Percentiles rank a stretch among this genome's conserved stretches.
phyloP scores from a whole-genome alignment of 2,329 filamentous ascomycete genomes.

The Nemania diffusa region DNA sequence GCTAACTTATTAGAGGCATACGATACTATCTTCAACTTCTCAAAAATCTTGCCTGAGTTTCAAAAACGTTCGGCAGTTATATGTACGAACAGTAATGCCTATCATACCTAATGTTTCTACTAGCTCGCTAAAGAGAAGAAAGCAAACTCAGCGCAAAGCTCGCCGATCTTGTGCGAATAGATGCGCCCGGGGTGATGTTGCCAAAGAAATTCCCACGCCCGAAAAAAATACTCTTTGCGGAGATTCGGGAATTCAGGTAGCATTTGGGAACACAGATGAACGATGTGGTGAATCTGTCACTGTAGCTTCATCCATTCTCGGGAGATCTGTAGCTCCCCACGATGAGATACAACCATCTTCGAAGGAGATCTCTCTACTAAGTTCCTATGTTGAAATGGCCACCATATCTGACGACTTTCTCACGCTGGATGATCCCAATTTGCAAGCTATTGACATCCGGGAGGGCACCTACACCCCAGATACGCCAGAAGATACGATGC shows the following conservation, averaged over 20 bases:
- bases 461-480: not conserved
- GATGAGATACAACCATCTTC: not conserved
- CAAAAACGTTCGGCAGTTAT: not conserved
- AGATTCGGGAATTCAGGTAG: not conserved
- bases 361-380: not conserved
- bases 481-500: not conserved
- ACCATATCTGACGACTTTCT: not conserved
- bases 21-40: not conserved
- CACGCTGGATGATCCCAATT: not conserved
- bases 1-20: not conserved
- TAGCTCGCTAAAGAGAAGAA: conserved; percentile 2
- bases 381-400: not conserved
- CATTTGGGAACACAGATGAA: not conserved
- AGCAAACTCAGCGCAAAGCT: conserved; percentile 1
- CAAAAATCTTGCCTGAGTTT: not conserved
- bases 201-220: not conserved
- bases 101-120: not conserved
- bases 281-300: not conserved
- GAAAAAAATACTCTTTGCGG: not conserved
- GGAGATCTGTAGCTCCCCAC: conserved; percentile 1
- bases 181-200: not conserved
- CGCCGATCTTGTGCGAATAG: not conserved
- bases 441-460: not conserved
- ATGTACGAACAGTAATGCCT: not conserved
- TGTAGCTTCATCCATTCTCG: not conserved